Conservation (phyloP, 257 asterid genomes). For the Plantago elongata region DNA sequence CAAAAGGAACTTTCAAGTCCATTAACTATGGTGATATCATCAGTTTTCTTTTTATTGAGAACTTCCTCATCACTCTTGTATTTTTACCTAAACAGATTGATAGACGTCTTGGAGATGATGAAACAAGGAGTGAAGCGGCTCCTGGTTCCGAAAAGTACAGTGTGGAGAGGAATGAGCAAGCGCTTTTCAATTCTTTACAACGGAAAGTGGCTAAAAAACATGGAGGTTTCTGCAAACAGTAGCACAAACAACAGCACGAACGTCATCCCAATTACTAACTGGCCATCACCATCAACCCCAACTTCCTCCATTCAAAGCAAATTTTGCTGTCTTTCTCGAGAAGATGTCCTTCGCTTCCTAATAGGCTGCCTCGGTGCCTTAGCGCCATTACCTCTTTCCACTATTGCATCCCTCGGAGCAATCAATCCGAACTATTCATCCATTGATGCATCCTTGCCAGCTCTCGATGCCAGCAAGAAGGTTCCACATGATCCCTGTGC, state of each 20-base stretch:
- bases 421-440: constrained; percentile 60
- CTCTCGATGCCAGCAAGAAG: constrained; percentile 52
- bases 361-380: constrained; percentile 97
- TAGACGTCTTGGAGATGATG: constrained; percentile 99
- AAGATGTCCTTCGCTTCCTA: constrained; percentile 87
- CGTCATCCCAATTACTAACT: constrained; percentile 17
- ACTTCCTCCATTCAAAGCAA: constrained; percentile 53
- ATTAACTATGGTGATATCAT: not conserved
- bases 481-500: constrained; percentile 72
- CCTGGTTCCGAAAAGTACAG: constrained; percentile 81
- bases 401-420: constrained; percentile 66
- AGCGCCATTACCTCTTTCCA: constrained; percentile 91
- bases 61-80: constrained; percentile 4
- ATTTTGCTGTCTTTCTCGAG: constrained; percentile 85
- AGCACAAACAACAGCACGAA: constrained; percentile 17
- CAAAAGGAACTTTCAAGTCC: not conserved
- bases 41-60: not conserved
- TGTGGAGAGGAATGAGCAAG: constrained; percentile 94
- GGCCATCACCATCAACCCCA: constrained; percentile 60
- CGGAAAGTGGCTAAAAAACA: constrained; percentile 84
- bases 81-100: constrained; percentile 46
- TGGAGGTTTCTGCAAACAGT: constrained; percentile 36
- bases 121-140: constrained; percentile 92
- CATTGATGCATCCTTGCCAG: constrained; percentile 64
- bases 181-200: constrained; percentile 79